phyloP scores from a whole-genome alignment of 1,284 basidiomycete species.

The Fomitopsis betulina region DNA sequence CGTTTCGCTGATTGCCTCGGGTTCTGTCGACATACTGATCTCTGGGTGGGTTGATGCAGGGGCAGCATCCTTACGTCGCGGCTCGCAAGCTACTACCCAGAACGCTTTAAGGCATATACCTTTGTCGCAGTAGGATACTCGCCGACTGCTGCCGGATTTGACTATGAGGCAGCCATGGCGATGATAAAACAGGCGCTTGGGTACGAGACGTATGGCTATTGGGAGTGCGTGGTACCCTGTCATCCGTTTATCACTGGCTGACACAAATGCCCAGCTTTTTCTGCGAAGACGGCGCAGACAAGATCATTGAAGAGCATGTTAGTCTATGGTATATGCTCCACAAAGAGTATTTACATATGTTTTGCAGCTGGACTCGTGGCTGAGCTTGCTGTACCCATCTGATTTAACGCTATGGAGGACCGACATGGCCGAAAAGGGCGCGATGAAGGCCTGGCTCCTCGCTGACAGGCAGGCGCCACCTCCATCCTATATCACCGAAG shows the following conservation, averaged over 20 bases:
- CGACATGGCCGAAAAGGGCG: conserved; percentile 22
- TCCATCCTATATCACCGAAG: conserved; percentile 16
- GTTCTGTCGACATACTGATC: not conserved
- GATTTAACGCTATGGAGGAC: conserved; percentile 23
- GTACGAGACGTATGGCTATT: conserved; percentile 29
- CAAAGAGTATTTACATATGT: not conserved
- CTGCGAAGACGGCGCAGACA: conserved; percentile 24
- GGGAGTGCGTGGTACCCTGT: conserved; percentile 13
- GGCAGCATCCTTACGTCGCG: conserved; percentile 33
- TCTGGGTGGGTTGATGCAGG: conserved; percentile 22
- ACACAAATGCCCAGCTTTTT: conserved; percentile 19
- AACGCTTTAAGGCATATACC: conserved; percentile 37
- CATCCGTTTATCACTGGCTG: not conserved
- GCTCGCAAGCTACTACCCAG: conserved; percentile 33
- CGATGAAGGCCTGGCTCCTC: conserved; percentile 23
- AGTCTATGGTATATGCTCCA: not conserved
- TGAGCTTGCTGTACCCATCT: conserved; percentile 25
- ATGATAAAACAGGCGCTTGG: conserved; percentile 42
- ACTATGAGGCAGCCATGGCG: conserved; percentile 10
- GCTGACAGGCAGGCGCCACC: conserved; percentile 17
- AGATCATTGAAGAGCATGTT: conserved; percentile 25
- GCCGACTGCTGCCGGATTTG: conserved; percentile 25
- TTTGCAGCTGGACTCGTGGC: conserved; percentile 26
- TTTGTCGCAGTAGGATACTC: conserved; percentile 39
- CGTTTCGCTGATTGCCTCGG: not conserved